Evolutionary conservation across 2,329 filamentous ascomycete genomes (phyloP), one percentile per base, ranked within the genome.

Genomic region (Sporothrix globosa): DNA sequence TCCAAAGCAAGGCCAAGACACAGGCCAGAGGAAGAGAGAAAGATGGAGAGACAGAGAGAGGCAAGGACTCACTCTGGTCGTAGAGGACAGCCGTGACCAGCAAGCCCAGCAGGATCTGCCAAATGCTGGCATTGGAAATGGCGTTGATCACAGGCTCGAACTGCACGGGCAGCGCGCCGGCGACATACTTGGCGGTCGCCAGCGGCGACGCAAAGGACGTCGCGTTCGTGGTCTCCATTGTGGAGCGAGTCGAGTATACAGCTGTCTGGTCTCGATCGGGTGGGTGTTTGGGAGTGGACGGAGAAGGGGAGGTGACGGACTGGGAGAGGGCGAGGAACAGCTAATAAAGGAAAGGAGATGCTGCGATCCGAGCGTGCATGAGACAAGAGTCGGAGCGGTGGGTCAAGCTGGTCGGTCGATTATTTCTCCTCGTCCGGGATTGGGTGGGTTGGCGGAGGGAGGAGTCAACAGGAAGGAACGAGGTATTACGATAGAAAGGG

Each of bases 81-180:
- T 97, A 98, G 72, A 89, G 86, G 71, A 97, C 87, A 69, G 91
- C 87, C 10, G 91, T 77, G 46, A 91, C 83, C 70, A 97, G 79
- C 67, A 96, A 73, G 19, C 92, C 92, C 74, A 94, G 79, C 46
- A 91, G 75, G 74, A 93, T 84, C 73, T 90, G 90, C 80, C 86
- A 84, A 41, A 80, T 79, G 76, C 87, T 88, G 70, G 88, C 82
- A 71, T 86, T 86, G 75, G 87, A 83, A 75, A 89, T 76, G 80
- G 81, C 76, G 77, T 86, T 83, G 81, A 89, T 77, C 81, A 84
- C 76, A 83, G 81, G 80, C 75, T 87, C 83, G 73, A 90, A 77
- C 74, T 87, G 85, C 56, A 86, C 83, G 61, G 86, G 84, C 67
- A 91, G 80, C 71, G 79, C 81, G 73, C 82, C 81, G 71, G 80